Evolutionary conservation across 2,329 filamentous ascomycete genomes (phyloP), one percentile per base, ranked within the genome.

Genomic region (Graphium sp.): DNA sequence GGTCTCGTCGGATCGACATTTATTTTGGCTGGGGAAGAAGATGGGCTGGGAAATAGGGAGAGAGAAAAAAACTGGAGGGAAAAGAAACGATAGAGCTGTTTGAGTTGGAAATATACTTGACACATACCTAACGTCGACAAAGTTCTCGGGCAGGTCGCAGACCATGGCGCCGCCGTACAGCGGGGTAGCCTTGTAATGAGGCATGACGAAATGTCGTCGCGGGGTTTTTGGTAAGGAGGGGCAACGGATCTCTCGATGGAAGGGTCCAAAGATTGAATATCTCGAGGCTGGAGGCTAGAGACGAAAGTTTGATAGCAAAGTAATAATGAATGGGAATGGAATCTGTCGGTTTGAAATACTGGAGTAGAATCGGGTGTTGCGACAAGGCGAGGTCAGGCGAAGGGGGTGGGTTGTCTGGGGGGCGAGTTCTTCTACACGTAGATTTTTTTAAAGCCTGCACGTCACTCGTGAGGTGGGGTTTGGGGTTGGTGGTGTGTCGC

Each of bases 111-210:
- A n/a, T n/a, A n/a, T 5, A 15, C 18, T 18, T 30, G 17, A 20
- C 26, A 32, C 52, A 36, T 55, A 81, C 78, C 75, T 82, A 33
- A 81, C 74, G 43, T 85, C 79, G 39, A 66, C 66, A 48, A 80
- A 82, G 37, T 61, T 62, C 29, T 58, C 49, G 10, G 79, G 79
- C 10, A 84, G 56, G 35, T 82, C 74, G 42, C 63, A 68, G 38
- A 64, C 59, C 36, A 84, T 66, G 35, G 78, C 77, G 46, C 76
- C 77, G 46, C 78, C 79, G 46, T 74, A 85, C 26, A 85, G 69
- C 31, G 65, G 56, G 26, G 63, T 72, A 40, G 45, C 58, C 35
- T 56, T 56, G 51, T 65, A 82, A 17, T 52, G 48, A 38, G 67
- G 52, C 62, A 65, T 71, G 31, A 28, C 49, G 34, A 11, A 24